Percentiles rank a stretch among this genome's conserved stretches.
Evolutionary conservation across 352 stramenopile species (phyloP).

Genomic region (Globisporangium nagaii): DNA sequence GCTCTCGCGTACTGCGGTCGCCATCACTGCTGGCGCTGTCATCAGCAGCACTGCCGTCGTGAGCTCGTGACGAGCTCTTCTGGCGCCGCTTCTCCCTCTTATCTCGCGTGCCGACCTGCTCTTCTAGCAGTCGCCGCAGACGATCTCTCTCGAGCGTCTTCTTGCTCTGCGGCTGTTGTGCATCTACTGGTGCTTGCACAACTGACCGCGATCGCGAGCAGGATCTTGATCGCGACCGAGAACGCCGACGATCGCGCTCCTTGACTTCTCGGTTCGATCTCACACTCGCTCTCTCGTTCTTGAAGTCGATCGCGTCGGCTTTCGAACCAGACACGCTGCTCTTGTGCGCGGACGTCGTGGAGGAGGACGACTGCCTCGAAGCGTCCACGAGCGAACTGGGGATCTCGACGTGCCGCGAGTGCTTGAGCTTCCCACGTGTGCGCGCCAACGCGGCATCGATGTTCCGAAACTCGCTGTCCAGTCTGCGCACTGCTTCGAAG

Average conservation of each 20-base stretch:
- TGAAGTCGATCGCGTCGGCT: not conserved
- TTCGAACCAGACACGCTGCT: not conserved
- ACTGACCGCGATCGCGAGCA: not conserved
- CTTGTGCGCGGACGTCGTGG: not conserved
- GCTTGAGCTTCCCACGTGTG: constrained; percentile 11
- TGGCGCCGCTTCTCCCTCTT: constrained; percentile 10
- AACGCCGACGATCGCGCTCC: not conserved
- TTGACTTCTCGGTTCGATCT: not conserved
- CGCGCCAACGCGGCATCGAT: constrained; percentile 15
- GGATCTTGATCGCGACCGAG: not conserved
- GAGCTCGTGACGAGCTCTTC: not conserved
- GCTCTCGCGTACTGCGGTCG: not conserved
- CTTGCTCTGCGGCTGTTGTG: not conserved
- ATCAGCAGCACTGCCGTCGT: not conserved
- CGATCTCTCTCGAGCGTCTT: constrained; percentile 26
- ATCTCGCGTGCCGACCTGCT: constrained; percentile 11
- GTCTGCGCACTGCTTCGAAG: constrained; percentile 19
- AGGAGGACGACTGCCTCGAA: not conserved
- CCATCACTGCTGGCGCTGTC: constrained; percentile 8
- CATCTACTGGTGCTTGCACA: not conserved
- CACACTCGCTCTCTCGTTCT: not conserved
- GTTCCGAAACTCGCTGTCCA: constrained; percentile 13
- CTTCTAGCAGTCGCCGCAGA: constrained; percentile 26
- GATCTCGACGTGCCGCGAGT: constrained; percentile 16
- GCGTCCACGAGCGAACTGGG: not conserved